These are phyloP conservation scores for Talaromyces marneffei DNA, from an alignment of 2,329 filamentous ascomycete genomes.

Conservation along the genomic window DNA sequence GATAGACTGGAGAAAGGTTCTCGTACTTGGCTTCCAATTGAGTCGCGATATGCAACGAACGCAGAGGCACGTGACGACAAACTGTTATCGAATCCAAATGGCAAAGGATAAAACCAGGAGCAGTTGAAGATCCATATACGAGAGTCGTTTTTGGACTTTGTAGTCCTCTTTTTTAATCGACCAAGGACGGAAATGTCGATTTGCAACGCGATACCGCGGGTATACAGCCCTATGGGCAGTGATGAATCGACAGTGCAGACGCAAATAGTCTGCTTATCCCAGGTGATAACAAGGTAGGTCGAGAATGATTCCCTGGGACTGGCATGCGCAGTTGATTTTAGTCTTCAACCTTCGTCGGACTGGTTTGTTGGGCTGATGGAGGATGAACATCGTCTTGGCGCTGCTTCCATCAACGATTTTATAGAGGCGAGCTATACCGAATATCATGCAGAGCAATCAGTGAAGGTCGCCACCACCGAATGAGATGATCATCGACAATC, in stretches of 20 bases:
- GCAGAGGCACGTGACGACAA: not conserved
- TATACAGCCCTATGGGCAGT: not conserved
- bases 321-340: not conserved
- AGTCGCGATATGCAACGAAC: not conserved
- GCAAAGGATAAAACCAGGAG: not conserved
- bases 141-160: not conserved
- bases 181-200: too few relatives aligned
- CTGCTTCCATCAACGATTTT: not conserved
- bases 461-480: not conserved
- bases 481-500: not conserved
- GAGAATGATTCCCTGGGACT: not conserved
- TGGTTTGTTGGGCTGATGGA: not conserved
- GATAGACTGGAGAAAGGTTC: not conserved
- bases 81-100: not conserved
- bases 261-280: not conserved
- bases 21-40: not conserved
- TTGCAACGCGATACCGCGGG: not conserved
- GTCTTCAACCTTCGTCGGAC: not conserved
- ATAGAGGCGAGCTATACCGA: not conserved
- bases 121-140: not conserved
- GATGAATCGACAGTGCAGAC: not conserved
- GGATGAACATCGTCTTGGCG: not conserved
- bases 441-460: too few relatives aligned
- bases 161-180: too few relatives aligned
- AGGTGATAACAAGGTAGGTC: not conserved